Evolutionary conservation across 371 early-diverging fungal species (phyloP), one percentile per base, ranked within the genome.

Genomic region (Zopfochytrium polystomum): DNA sequence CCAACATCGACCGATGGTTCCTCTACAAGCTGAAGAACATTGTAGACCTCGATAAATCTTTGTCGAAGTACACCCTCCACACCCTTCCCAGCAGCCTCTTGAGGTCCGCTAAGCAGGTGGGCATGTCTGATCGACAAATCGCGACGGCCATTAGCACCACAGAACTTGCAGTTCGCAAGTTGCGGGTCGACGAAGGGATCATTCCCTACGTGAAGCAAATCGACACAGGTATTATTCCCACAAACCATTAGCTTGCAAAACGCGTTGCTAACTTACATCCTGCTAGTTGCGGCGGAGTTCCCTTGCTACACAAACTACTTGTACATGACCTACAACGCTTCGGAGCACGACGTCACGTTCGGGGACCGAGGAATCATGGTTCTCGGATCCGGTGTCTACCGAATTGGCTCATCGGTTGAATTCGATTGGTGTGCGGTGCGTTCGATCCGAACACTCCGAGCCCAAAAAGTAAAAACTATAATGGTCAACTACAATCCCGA

Each of bases 401-500:
- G 96, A 66, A 96, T 96, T 58, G 96, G 96, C 50, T 89, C 89
- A 1, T 91, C 91, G 53, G 93, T 94, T n/a, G 95, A 96, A 74
- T 95, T 95, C 73, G 95, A 96, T 73, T 95, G 96, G 96, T 95
- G 96, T 71, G 94, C 89, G 23, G 95, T 95, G 23, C 85, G 90
- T 34, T 87, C 91, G 33, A 91, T 95, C 56, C 90, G 94, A 60
- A 88, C 92, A 15, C 80, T 96, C 52, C 89, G 93, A 42, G 78
- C 82, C 52, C 75, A 80, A 66, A 87, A 87, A 25, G 71, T 84
- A 73, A 91, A 91, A 80, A 94, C 95, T 1, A 82, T 95, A 61
- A 95, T 95, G 94, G 82, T 96, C 63, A 96, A 96, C 79, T 95
- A 94, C 78, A 96, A 96, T 72, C 96, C 96, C 2, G 96, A 96